These are phyloP conservation scores for Starmerella cellae DNA, from an alignment of 805 yeast species.

Conservation along the genomic window DNA sequence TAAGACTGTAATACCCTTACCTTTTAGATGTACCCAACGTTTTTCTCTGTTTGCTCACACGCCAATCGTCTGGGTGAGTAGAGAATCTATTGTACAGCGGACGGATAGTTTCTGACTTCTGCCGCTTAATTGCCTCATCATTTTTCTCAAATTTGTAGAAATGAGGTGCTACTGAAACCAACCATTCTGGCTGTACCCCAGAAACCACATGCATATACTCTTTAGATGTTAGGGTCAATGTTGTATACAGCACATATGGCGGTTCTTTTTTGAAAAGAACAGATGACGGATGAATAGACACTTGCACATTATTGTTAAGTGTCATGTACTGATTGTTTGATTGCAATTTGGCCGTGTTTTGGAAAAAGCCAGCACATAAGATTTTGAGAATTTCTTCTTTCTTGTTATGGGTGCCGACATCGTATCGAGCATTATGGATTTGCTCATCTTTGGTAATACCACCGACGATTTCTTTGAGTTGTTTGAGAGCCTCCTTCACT, in stretches of 20 bases:
- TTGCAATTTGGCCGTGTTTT: slow-evolving; percentile 50
- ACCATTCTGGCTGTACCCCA: slow-evolving; percentile 56
- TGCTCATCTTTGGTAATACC: slow-evolving; percentile 21
- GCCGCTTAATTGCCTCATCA: slow-evolving; percentile 29
- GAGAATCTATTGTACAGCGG: slow-evolving; percentile 56
- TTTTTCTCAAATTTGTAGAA: slow-evolving; percentile 39
- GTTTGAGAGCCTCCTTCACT: slow-evolving; percentile 71
- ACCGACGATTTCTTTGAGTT: slow-evolving; percentile 41
- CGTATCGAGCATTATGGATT: slow-evolving; percentile 15
- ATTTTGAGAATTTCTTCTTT: slow-evolving; percentile 37
- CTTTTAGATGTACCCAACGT: not conserved
- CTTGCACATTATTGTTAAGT: slow-evolving; percentile 32
- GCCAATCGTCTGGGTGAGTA: slow-evolving; percentile 59
- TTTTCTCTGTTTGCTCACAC: slow-evolving; percentile 39
- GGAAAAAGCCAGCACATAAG: slow-evolving; percentile 54
- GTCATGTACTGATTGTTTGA: slow-evolving; percentile 27
- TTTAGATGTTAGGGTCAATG: slow-evolving; percentile 67
- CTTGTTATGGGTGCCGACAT: slow-evolving; percentile 6
- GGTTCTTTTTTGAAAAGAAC: slow-evolving; percentile 59
- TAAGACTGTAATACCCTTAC: not conserved
- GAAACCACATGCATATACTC: slow-evolving; percentile 79
- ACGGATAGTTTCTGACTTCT: slow-evolving; percentile 50
- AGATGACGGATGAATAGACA: slow-evolving; percentile 77
- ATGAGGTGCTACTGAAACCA: slow-evolving; percentile 59
- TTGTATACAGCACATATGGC: slow-evolving; percentile 62